A percentile compares a stretch with the other conserved stretches of the same genome.
These are phyloP conservation scores for Rhizopogon rudus DNA, from an alignment of 768 basidiomycete genomes.

Conservation along the genomic window DNA sequence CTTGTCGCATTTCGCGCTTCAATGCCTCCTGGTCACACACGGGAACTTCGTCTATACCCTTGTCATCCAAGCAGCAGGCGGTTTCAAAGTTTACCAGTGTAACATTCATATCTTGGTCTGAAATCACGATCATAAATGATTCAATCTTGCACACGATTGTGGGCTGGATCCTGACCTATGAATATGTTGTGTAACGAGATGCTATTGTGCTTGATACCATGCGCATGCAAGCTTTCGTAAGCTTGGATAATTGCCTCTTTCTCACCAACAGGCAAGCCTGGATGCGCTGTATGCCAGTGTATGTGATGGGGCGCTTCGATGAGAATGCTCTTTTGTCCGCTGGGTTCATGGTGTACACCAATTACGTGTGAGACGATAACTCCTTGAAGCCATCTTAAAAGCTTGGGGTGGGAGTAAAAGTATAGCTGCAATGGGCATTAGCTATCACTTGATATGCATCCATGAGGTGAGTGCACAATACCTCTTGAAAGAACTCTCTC, in stretches of 20 bases:
- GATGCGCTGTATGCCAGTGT: constrained; percentile 14
- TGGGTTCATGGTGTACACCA: constrained; percentile 4
- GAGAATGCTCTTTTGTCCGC: constrained; percentile 8
- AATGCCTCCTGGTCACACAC: constrained; percentile 7
- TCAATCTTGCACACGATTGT: neutral
- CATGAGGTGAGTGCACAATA: neutral
- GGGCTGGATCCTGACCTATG: constrained; percentile 9
- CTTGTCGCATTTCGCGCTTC: constrained; percentile 14
- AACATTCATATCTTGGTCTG: neutral
- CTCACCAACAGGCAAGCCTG: neutral
- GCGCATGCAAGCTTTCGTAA: constrained; percentile 14
- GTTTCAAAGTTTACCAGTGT: constrained; percentile 9
- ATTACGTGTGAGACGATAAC: constrained; percentile 11
- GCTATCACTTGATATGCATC: neutral
- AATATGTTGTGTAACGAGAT: constrained; percentile 13
- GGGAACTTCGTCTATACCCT: neutral
- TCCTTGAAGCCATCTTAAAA: constrained; percentile 20
- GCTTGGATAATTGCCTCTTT: constrained; percentile 14
- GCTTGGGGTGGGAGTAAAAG: constrained; percentile 10
- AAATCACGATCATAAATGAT: neutral
- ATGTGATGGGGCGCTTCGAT: constrained; percentile 16
- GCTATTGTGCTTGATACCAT: constrained; percentile 17
- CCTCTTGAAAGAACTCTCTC: constrained; percentile 7
- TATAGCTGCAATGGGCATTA: constrained; percentile 7
- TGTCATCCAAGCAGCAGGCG: constrained; percentile 3